phyloP scores from a whole-genome alignment of 176 grass and related monocot genomes.

The Phyllostachys edulis region DNA sequence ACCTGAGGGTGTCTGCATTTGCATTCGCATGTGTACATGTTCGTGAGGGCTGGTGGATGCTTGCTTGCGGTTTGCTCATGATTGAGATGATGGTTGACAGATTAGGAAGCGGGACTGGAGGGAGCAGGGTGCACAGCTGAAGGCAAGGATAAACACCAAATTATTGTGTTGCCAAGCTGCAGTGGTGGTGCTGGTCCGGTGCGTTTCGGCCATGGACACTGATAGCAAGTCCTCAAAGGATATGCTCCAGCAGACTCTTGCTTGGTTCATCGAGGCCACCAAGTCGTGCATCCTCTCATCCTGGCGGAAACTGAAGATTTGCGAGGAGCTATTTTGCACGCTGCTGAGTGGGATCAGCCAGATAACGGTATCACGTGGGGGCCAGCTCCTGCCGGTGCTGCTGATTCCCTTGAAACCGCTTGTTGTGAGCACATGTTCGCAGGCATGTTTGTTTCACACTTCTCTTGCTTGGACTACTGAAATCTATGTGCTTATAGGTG shows the following conservation, averaged over 20 bases:
- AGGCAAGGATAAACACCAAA: conserved; percentile 90
- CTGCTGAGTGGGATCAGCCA: conserved; percentile 93
- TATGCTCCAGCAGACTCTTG: conserved; percentile 82
- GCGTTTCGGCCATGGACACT: conserved; percentile 53
- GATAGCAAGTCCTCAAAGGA: conserved; percentile 88
- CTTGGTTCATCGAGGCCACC: conserved; percentile 78
- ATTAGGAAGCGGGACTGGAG: conserved; percentile 97
- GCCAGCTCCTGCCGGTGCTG: conserved; percentile 82
- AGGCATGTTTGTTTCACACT: conserved; percentile 43
- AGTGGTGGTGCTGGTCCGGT: conserved; percentile 70
- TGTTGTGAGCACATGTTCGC: conserved; percentile 89
- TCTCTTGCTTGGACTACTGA: conserved; percentile 3
- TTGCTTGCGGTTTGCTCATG: conserved; percentile 32
- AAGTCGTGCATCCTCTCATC: conserved; percentile 92
- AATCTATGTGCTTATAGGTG: conserved; percentile 20
- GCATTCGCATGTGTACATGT: not conserved
- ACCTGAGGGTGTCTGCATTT: not conserved
- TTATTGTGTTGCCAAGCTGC: conserved; percentile 88
- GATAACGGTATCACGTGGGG: conserved; percentile 90
- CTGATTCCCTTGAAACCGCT: conserved; percentile 96
- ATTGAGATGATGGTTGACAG: conserved; percentile 45
- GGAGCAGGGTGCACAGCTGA: conserved; percentile 87
- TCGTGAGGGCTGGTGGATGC: not conserved
- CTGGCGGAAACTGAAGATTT: conserved; percentile 88
- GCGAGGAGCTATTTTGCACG: conserved; percentile 82